Evolutionary conservation across 805 yeast species (phyloP), one percentile per base, ranked within the genome.

Genomic region (Cyberlindnera nakhonratchasimensis): DNA sequence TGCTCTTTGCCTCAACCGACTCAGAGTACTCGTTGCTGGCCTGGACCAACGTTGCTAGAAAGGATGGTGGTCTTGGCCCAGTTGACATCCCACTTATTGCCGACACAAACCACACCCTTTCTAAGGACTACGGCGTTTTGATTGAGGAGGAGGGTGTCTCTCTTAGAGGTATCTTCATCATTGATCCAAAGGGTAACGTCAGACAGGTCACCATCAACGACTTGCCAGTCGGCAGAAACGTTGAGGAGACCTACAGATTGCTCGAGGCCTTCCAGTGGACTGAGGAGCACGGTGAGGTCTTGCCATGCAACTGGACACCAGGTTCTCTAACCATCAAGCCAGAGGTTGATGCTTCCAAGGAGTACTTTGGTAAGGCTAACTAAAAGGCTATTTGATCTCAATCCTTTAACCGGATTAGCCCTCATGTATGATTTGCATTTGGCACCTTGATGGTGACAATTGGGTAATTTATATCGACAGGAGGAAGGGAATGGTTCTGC

Each of bases 181-280:
- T 93, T 62, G 98, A 93, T 77, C 98, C 98, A 67, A 78, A 83
- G 71, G 97, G 97, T 62, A 69, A 69, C 59, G 79, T 93, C 62
- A 88, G 98, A 84, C 99, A 93, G 77, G 77, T 85, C 74, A 91
- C 98, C 73, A 77, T 93, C 79, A 93, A 93, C 79, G 98, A 93
- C 72, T 84, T 91, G 69, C 96, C 99, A 69, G 99, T 93, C 58
- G 99, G 99, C 70, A 89, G 99, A 80, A 85, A 86, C 64, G 99
- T 93, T 57, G 97, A 90, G 55, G 99, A 93, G 80, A 85, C 97
- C 55, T 77, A 88, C 66, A 90, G 99, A 83, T 80, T 93, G 66
- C 79, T 93, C 52, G 98, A 93, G 69, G 99, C 97, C 59, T 93
- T 93, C 96, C 96, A 91, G 77, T 93, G 95, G 90, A 86, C 96